Evolutionary conservation across 2,329 filamentous ascomycete genomes (phyloP), one percentile per base, ranked within the genome.

Genomic region (Dothistroma pini): DNA sequence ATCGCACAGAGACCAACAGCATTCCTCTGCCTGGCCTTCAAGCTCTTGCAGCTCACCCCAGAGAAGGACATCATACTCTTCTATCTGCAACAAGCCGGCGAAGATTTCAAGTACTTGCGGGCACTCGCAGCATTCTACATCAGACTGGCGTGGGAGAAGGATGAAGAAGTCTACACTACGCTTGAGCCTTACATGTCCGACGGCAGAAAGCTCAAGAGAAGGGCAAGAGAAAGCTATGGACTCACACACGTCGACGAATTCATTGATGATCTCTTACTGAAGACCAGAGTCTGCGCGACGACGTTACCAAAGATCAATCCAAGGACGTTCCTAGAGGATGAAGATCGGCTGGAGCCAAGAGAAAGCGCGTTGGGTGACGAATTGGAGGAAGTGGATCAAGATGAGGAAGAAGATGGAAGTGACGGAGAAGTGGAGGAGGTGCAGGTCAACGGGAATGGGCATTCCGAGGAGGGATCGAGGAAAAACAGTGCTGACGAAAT

Each of bases 11-110:
- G 90, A 70, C 93, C 95, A 0, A 91, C 91, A 1, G 90, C 95
- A 0, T 99, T 99, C 72, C 82, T 99, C 29, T 99, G 95, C 72
- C 84, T 99, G 2, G 90, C 90, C 2, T 96, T 99, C 78, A 99
- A 97, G 80, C 83, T 99, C 56, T 84, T 97, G 59, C 92, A 97
- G 78, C 83, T 99, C 10, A 87, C 87, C 29, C 95, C 95, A 1
- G 84, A 86, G 63, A 88, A 90, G 73, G 89, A 88, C 49, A 84
- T 97, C 35, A 79, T 99, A 31, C 76, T 84, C 47, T 90, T 92
- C 72, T 97, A 97, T 75, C 77, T 99, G 32, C 79, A 85, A 59
- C 88, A 88, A 70, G 89, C 88, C 58, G 91, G 87, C 51, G 87
- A 89, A 41, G 78, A 83, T 49, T 87, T 84, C 75, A 88, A 87